Base-by-base conservation (phyloP, 2,329 filamentous ascomycete species). In the Aureobasidium pullulans region DNA sequence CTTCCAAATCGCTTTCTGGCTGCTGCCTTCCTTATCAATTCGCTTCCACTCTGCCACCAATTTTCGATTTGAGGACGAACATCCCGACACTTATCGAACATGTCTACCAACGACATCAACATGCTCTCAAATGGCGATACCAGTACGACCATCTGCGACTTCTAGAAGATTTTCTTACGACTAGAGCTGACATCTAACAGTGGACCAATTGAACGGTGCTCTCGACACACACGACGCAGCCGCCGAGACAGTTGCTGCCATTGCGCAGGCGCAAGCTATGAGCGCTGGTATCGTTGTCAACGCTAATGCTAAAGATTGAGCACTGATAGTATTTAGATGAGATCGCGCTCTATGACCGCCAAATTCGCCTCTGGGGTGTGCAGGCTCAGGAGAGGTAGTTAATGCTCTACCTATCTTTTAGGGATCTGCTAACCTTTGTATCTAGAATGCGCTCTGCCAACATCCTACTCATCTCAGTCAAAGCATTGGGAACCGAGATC, bases 281-380 rank as follows among this genome's bases (percentile, higher is more conserved):
- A 76, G 72, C 23, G 72, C 57, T 19, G 57, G 57, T 60, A 52
- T 15, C 8, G 40, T 32, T 19, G 23, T 32, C n/a, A 29, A 10
- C 15, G 8, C 15, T 15, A 2, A 19, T 28, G 3, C n/a, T 15
- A 6, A 9, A 32, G 6, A 4, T n/a, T 15, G 13, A 7, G 44
- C 16, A 29, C 57, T 59, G 11, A 59, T 5, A 5, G 1, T 19
- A 2, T 31, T 10, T 63, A 90, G 94, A 97, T 74, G 94, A 99
- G 71, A 96, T 97, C 69, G 94, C 93, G 13, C 84, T 97, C 6
- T 99, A 99, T 72, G 94, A 99, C 75, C 87, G 94, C 52, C 94
- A 99, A 73, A 96, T 99, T 68, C 88, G 94, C 57, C 85, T 99
- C 32, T 99, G 94, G 94, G 94, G 94, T 44, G 89, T 97, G 69